phyloP scores from a whole-genome alignment of 2,329 filamentous ascomycete species.

The Aspergillus puulaauensis region DNA sequence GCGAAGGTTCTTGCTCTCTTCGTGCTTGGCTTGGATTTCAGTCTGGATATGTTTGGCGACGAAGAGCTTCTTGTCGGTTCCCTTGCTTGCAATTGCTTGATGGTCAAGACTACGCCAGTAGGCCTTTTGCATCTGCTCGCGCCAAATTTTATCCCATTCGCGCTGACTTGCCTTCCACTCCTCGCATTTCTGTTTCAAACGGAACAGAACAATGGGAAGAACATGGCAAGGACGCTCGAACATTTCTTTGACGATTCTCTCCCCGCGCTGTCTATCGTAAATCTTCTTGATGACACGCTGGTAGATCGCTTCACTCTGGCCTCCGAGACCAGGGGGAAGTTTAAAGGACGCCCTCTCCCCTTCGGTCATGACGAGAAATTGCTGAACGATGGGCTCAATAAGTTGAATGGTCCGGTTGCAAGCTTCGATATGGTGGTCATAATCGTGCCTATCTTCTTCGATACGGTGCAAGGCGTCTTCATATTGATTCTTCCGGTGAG shows the following conservation, averaged over 20 bases:
- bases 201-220: constrained; percentile 80
- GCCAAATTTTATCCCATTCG: constrained; percentile 99
- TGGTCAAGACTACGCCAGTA: constrained; percentile 97
- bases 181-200: constrained; percentile 93
- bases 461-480: constrained; percentile 95
- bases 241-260: constrained; percentile 82
- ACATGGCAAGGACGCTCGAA: constrained; percentile 82
- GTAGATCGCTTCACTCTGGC: constrained; percentile 94
- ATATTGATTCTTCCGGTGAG: constrained; percentile 92
- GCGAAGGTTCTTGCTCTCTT: constrained; percentile 78
- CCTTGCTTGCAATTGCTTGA: constrained; percentile 87
- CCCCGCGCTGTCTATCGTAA: constrained; percentile 80
- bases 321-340: constrained; percentile 79
- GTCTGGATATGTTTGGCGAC: constrained; percentile 87
- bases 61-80: constrained; percentile 85
- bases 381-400: constrained; percentile 88
- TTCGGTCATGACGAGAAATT: constrained; percentile 77
- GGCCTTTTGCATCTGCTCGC: constrained; percentile 88
- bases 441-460: constrained; percentile 97
- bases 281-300: constrained; percentile 97
- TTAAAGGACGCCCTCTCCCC: constrained; percentile 72
- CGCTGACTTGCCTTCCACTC: constrained; percentile 96
- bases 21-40: constrained; percentile 87
- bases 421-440: constrained; percentile 96
- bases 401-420: constrained; percentile 94